Evolutionary conservation across 768 basidiomycete genomes (phyloP).

Genomic region (Cystobasidium onofrii): DNA sequence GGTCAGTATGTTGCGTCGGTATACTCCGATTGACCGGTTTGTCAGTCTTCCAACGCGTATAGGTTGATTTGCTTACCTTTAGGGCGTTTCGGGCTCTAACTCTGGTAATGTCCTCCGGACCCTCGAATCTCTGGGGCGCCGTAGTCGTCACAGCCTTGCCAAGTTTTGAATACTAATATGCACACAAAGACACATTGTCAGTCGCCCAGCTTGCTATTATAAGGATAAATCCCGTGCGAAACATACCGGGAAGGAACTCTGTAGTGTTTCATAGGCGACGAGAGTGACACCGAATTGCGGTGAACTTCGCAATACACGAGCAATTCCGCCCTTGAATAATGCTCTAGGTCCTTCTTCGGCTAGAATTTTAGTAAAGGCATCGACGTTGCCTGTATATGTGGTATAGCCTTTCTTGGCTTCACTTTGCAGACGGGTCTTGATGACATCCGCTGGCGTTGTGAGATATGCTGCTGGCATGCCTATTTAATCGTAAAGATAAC

Average conservation of each 20-base stretch:
- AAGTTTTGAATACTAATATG: conserved; percentile 26
- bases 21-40: no score
- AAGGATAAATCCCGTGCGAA: no score
- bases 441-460: conserved; percentile 85
- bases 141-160: conserved; percentile 29
- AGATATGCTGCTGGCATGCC: conserved; percentile 52
- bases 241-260: conserved; percentile 49
- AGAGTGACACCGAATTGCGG: conserved; percentile 84
- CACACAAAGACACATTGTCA: not conserved
- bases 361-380: conserved; percentile 88
- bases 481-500: not conserved
- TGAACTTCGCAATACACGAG: conserved; percentile 68
- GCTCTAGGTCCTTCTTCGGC: conserved; percentile 78
- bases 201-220: no score
- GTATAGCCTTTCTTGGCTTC: conserved; percentile 87
- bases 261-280: conserved; percentile 59
- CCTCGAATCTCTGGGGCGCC: conserved; percentile 40
- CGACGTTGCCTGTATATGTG: conserved; percentile 75
- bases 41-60: not conserved
- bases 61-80: conserved; percentile 30
- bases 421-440: conserved; percentile 59
- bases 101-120: conserved; percentile 62
- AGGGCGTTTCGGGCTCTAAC: conserved; percentile 89
- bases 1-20: not conserved
- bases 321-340: conserved; percentile 83